Percentiles rank a stretch among this genome's conserved stretches.
Evolutionary conservation across 108 stramenopile species (phyloP).

Genomic region (Nitzschia sp.): DNA sequence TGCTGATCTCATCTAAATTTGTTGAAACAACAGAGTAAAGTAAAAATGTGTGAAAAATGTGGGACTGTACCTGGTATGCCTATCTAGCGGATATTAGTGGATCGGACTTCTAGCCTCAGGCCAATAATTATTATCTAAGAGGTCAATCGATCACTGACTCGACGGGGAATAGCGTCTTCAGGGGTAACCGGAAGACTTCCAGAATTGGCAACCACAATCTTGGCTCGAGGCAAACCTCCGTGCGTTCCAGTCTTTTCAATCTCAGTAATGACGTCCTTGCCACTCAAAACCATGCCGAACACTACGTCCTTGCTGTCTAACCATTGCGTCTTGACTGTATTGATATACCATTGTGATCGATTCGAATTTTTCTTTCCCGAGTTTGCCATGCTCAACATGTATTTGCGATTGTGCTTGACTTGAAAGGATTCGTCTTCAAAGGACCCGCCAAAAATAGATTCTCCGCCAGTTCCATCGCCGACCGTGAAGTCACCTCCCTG

Average conservation of each 20-base stretch:
- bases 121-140: neutral
- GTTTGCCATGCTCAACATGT: slow-evolving; percentile 83
- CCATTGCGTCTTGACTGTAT: slow-evolving; percentile 92
- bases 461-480: slow-evolving; percentile 92
- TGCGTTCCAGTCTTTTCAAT: slow-evolving; percentile 77
- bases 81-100: neutral
- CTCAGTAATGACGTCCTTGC: slow-evolving; percentile 57
- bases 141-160: slow-evolving; percentile 13
- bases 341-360: slow-evolving; percentile 77
- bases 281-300: slow-evolving; percentile 80
- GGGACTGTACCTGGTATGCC: neutral
- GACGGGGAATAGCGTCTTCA: slow-evolving; percentile 29
- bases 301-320: slow-evolving; percentile 78
- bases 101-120: no score
- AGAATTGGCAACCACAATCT: slow-evolving; percentile 79
- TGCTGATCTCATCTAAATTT: slow-evolving; percentile 87
- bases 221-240: slow-evolving; percentile 50
- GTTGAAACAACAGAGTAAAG: slow-evolving; percentile 8
- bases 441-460: slow-evolving; percentile 85
- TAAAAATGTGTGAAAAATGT: slow-evolving; percentile 19
- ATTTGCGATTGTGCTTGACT: slow-evolving; percentile 88
- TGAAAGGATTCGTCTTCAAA: slow-evolving; percentile 86
- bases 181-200: slow-evolving; percentile 50
- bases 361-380: slow-evolving; percentile 77
- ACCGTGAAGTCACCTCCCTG: slow-evolving; percentile 89